Evolutionary conservation across 371 early-diverging fungal species (phyloP), one percentile per base, ranked within the genome.

Genomic region (Mucor sp.): DNA sequence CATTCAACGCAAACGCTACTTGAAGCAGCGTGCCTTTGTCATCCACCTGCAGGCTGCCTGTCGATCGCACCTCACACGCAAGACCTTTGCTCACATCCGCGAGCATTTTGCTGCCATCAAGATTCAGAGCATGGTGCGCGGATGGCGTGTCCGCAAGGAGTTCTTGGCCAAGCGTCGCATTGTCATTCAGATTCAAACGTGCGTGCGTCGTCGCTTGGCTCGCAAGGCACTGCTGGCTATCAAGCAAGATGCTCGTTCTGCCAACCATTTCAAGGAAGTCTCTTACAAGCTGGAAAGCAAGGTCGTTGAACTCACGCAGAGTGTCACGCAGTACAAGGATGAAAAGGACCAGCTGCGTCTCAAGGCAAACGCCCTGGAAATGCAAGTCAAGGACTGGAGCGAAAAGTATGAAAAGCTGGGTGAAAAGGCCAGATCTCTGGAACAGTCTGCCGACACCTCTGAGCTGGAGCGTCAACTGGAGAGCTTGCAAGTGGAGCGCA

Each of bases 271-370:
- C 74, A 93, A 95, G 77, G 95, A 97, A 74, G 87, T 92, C 15
- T 94, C 96, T 6, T 92, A 93, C 79, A 90, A 92, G 77, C 85
- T 99, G 8, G 98, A 99, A 76, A 93, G 89, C 83, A 98, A 97
- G 86, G 93, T 99, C 59, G 90, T 98, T 60, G 95, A 93, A 78
- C 84, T 98, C 65, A 95, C 97, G n/a, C 94, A 94, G 79, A 82
- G 79, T 47, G 75, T 97, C 63, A 89, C 87, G 7, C 80, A 82
- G 65, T 86, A 91, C 65, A 86, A 87, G 57, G 87, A 90, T 62
- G 94, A 94, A 71, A 89, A 87, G 80, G 85, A 86, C 41, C 74
- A 77, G 23, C 71, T 93, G 30, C 74, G 76, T 62, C 68, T 80
- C 37, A 86, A 86, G 59, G 79, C 91, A 50, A 65, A 78, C 14